Evolutionary conservation across 2,329 filamentous ascomycete genomes (phyloP), one percentile per base, ranked within the genome.

Genomic region (Fusarium sp.): DNA sequence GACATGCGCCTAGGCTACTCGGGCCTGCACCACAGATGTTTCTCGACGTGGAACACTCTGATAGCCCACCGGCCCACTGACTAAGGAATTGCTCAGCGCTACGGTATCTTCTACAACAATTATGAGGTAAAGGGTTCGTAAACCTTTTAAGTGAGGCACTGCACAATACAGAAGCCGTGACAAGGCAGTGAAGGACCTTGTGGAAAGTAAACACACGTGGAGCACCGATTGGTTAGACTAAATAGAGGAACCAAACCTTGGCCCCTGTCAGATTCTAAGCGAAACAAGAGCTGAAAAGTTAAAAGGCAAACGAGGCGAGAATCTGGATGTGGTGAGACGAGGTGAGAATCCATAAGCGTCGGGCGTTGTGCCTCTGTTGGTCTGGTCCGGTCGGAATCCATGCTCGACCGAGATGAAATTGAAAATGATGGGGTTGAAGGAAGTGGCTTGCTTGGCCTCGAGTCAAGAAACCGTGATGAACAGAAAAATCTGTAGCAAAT

Each of bases 121-220:
- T 39, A 47, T 47, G 39, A 64, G 44, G 38, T 41, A 62, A 50
- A 41, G 24, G 15, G 58, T 68, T 41, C 33, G 51, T 12, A 65
- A 45, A 68, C 45, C 44, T 64, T 42, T 38, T 33, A 53, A n/a
- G 44, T 41, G 35, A 62, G 22, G 51, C 50, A 63, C 48, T 51
- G 39, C 31, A 58, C 24, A 48, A 68, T 33, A 56, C 33, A 64
- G 58, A 38, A 44, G 39, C 30, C 57, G 57, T 48, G 54, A 53
- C 55, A 71, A 61, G 55, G 36, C 28, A 47, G 48, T 36, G 54
- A 38, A 68, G 54, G 54, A 45, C 31, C 54, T 55, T 50, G 45
- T 57, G 39, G 35, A 58, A 41, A 61, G 62, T 54, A 61, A 65
- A 69, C 53, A 65, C 71, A 73, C 71, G 71, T 74, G 71, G 71